Evolutionary conservation across 1,284 basidiomycete species (phyloP).

Genomic region (Sporisorium exsertum): DNA sequence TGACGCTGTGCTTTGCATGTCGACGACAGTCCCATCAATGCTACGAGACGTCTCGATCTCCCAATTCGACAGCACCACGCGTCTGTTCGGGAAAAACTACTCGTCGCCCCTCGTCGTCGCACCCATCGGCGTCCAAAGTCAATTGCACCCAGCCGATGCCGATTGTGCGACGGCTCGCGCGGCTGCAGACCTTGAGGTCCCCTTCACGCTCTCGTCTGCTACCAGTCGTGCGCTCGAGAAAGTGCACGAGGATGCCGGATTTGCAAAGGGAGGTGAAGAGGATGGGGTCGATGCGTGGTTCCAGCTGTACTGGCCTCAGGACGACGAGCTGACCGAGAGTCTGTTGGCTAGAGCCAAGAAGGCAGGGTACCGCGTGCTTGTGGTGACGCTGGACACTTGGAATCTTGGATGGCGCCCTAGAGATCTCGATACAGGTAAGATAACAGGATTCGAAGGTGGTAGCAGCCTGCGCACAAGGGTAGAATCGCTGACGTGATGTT

Average conservation of each 20-base stretch:
- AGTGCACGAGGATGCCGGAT: constrained; percentile 41
- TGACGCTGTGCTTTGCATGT: not conserved
- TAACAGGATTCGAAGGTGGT: not conserved
- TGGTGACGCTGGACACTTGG: constrained; percentile 70
- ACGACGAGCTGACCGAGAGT: constrained; percentile 76
- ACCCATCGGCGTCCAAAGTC: constrained; percentile 61
- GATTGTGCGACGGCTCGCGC: constrained; percentile 52
- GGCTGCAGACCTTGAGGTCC: constrained; percentile 47
- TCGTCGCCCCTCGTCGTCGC: constrained; percentile 56
- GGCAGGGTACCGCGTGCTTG: constrained; percentile 77
- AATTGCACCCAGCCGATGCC: constrained; percentile 42
- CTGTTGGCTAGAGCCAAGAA: constrained; percentile 77
- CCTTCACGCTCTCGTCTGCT: constrained; percentile 59
- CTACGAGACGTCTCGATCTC: constrained; percentile 39
- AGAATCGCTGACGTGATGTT: not conserved
- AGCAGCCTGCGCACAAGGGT: not conserved
- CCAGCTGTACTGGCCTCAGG: constrained; percentile 73
- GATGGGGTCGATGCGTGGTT: constrained; percentile 55
- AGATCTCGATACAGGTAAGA: constrained; percentile 47
- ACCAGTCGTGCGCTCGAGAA: constrained; percentile 52
- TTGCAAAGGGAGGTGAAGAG: constrained; percentile 22
- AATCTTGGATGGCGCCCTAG: constrained; percentile 54
- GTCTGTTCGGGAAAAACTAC: constrained; percentile 52
- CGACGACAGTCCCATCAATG: constrained; percentile 46
- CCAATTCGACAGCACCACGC: constrained; percentile 39